Evolutionary conservation across 225 moss, liverwort and hornwort genomes (phyloP).

Genomic region (Sphagnum tenellum): DNA sequence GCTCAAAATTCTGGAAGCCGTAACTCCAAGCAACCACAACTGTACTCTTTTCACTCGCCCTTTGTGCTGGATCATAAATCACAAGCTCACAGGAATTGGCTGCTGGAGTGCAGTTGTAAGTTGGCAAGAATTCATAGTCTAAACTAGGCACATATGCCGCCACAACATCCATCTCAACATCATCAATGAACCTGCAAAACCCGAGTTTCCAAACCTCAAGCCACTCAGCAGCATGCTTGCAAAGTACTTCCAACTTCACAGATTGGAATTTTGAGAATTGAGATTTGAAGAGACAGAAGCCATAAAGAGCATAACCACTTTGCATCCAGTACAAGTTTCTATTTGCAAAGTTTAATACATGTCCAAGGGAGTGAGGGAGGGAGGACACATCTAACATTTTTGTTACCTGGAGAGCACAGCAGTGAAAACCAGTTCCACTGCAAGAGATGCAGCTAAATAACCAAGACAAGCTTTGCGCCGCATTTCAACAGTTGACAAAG

Average conservation of each 20-base stretch:
- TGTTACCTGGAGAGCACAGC: constrained; percentile 29
- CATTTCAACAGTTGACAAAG: neutral
- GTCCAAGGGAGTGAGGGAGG: too few relatives aligned
- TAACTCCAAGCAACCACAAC: constrained; percentile 29
- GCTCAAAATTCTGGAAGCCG: constrained; percentile 54
- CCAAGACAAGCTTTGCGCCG: constrained; percentile 30
- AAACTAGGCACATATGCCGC: constrained; percentile 25
- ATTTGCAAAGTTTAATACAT: too few relatives aligned
- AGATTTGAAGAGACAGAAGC: neutral
- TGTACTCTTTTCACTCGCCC: constrained; percentile 12
- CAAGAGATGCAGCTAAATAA: constrained; percentile 42
- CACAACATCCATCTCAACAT: constrained; percentile 47
- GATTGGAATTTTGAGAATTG: neutral
- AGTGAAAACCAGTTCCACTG: constrained; percentile 33
- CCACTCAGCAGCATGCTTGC: neutral
- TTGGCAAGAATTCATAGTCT: neutral
- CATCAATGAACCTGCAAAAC: constrained; percentile 16
- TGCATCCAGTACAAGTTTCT: too few relatives aligned
- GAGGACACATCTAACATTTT: too few relatives aligned
- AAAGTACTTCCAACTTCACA: neutral
- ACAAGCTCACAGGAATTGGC: constrained; percentile 14
- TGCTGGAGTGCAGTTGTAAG: constrained; percentile 30
- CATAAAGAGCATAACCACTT: neutral
- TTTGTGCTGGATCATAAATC: constrained; percentile 42
- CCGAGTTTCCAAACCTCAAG: neutral